Percentiles rank a stretch among this genome's conserved stretches.
Evolutionary conservation across 2,329 filamentous ascomycete genomes (phyloP).

Genomic region (Emericellopsis atlantica): DNA sequence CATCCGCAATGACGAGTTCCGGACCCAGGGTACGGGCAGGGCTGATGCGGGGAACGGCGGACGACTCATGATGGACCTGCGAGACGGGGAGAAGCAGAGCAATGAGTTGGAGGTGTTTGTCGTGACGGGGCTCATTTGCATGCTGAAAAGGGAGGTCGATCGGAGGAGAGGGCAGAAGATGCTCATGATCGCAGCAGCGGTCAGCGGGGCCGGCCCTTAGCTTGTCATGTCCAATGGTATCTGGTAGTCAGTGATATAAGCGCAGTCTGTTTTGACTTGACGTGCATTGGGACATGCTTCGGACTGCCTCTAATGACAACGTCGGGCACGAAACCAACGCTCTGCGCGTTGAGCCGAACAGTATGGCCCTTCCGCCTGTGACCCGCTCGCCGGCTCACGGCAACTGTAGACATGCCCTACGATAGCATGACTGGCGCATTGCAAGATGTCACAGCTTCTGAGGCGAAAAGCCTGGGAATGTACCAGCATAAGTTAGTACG

Average conservation of each 20-base stretch:
- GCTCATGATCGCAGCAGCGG: constrained; percentile 24
- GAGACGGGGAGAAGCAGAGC: constrained; percentile 17
- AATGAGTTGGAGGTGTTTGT: constrained; percentile 34
- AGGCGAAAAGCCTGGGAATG: no score
- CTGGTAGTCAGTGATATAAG: neutral
- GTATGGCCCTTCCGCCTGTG: no score
- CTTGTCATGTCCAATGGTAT: neutral
- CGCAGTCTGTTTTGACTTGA: no score
- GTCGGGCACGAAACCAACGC: no score
- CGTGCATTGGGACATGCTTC: no score
- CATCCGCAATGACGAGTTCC: constrained; percentile 23
- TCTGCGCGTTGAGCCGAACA: no score
- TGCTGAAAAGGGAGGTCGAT: constrained; percentile 56
- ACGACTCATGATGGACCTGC: constrained; percentile 28
- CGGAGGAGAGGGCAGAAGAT: constrained; percentile 38
- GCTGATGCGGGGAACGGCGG: constrained; percentile 37
- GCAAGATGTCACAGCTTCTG: no score
- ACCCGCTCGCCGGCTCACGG: no score
- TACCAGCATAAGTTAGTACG: no score
- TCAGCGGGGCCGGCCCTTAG: constrained; percentile 4
- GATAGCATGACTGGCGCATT: no score
- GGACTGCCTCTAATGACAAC: no score
- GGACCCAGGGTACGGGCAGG: constrained; percentile 23
- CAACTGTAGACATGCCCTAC: no score
- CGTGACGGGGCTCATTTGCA: constrained; percentile 42